Conservation (phyloP, 2,329 filamentous ascomycete genomes). For the Colletotrichum chlorophyti region DNA sequence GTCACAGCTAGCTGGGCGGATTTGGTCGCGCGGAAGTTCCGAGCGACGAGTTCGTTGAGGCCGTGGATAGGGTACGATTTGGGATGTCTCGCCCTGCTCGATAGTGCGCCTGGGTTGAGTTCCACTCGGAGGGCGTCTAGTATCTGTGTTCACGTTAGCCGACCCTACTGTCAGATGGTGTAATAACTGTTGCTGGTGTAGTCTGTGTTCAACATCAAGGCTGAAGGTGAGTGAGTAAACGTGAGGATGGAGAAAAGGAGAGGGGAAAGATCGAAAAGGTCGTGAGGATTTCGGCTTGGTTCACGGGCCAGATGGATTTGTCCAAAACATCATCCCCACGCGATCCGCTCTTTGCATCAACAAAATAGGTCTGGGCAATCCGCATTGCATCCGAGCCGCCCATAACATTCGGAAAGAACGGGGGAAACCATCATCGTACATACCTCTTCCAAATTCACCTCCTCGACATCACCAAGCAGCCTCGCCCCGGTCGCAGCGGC, state of each 20-base stretch:
- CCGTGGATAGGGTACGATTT: slow-evolving; percentile 48
- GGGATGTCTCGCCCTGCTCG: slow-evolving; percentile 23
- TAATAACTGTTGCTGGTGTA: too few species aligned
- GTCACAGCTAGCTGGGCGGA: slow-evolving; percentile 55
- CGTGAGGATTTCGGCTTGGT: slow-evolving; percentile 33
- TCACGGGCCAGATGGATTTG: neutral
- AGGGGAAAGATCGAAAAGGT: slow-evolving; percentile 32
- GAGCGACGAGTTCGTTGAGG: slow-evolving; percentile 53
- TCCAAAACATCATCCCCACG: slow-evolving; percentile 6
- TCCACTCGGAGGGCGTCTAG: slow-evolving; percentile 34
- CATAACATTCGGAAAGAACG: too few species aligned
- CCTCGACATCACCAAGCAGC: slow-evolving; percentile 62
- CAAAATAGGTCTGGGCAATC: too few species aligned
- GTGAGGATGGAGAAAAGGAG: neutral
- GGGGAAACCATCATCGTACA: slow-evolving; percentile 32
- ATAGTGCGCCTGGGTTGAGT: slow-evolving; percentile 4
- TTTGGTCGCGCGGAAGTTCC: slow-evolving; percentile 56
- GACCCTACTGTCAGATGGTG: neutral
- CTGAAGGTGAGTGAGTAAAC: neutral
- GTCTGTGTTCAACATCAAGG: too few species aligned
- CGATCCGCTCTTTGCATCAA: neutral
- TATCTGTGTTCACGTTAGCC: slow-evolving; percentile 34
- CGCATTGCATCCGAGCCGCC: too few species aligned
- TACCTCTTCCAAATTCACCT: slow-evolving; percentile 66
- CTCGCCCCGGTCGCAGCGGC: slow-evolving; percentile 53